phyloP scores from a whole-genome alignment of 1,139 yeast genomes.

The Yamadazyma friedrichii region DNA sequence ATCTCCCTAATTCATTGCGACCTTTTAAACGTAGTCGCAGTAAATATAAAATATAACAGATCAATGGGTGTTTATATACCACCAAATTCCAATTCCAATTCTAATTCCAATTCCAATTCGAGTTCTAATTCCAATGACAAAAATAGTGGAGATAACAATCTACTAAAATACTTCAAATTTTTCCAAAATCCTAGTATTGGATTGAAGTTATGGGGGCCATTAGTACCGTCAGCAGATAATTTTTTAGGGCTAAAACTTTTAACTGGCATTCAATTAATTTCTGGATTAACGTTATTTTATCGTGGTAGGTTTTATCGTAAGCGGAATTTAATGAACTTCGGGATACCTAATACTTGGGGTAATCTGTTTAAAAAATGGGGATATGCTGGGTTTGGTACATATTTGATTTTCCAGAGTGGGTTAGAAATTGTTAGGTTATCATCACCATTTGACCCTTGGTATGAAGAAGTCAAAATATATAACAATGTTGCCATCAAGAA shows the following conservation, averaged over 20 bases:
- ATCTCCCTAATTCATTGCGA: not conserved
- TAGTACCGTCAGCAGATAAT: conserved; percentile 64
- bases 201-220: conserved; percentile 57
- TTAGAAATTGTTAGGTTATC: conserved; percentile 50
- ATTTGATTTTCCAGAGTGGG: conserved; percentile 35
- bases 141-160: conserved; percentile 2
- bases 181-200: conserved; percentile 53
- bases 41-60: not conserved
- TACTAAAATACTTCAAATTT: no score
- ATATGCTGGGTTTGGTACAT: conserved; percentile 21
- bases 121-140: conserved; percentile 5
- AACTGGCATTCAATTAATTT: conserved; percentile 45
- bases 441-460: conserved; percentile 64
- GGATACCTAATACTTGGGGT: conserved; percentile 16
- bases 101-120: conserved; percentile 3
- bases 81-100: conserved; percentile 22
- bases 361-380: conserved; percentile 16
- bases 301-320: conserved; percentile 19
- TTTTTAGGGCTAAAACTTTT: conserved; percentile 46
- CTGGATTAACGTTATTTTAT: conserved; percentile 37
- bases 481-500: conserved; percentile 42
- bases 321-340: conserved; percentile 14
- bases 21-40: not conserved
- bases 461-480: conserved; percentile 53
- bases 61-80: conserved; percentile 35